Conservation (phyloP, 495 filamentous ascomycete genomes). For the Annulohypoxylon maeteangense region DNA sequence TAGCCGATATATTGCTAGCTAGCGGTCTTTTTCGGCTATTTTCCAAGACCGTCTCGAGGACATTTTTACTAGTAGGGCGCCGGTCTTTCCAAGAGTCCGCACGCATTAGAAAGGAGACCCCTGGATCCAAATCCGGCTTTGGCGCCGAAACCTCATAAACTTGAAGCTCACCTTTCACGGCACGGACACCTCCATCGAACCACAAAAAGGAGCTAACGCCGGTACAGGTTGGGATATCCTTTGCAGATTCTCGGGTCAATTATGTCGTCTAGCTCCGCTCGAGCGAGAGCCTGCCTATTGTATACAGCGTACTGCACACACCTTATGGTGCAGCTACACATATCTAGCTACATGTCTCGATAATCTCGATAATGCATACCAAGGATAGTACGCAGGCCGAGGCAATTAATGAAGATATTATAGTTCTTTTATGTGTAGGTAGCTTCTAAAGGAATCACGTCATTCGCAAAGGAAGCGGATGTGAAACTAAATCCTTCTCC, state of each 20-base stretch:
- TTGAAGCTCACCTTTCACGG: slow-evolving; percentile 20
- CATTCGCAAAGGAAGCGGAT: slow-evolving; percentile 26
- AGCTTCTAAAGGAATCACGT: slow-evolving; percentile 21
- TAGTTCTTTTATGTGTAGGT: neutral
- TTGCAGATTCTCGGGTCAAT: neutral
- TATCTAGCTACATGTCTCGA: neutral
- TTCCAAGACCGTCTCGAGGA: slow-evolving; percentile 21
- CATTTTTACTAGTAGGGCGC: neutral
- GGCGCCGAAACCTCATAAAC: slow-evolving; percentile 16
- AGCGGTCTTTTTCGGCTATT: slow-evolving; percentile 35
- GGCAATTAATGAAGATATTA: slow-evolving; percentile 17
- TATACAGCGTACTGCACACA: too few relatives aligned
- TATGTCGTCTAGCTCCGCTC: neutral
- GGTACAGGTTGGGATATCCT: slow-evolving; percentile 11
- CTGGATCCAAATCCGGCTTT: slow-evolving; percentile 26
- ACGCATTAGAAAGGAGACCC: slow-evolving; percentile 26
- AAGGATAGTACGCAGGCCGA: neutral
- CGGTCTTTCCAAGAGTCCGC: slow-evolving; percentile 11
- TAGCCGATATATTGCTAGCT: slow-evolving; percentile 5
- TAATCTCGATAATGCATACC: slow-evolving; percentile 12
- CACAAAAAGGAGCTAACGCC: slow-evolving; percentile 4
- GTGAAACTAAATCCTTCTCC: slow-evolving; percentile 33
- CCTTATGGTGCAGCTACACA: slow-evolving; percentile 7
- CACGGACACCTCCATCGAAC: slow-evolving; percentile 5
- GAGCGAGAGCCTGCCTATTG: neutral